Evolutionary conservation across 352 stramenopile genomes (phyloP), one percentile per base, ranked within the genome.

Genomic region (Halophytophthora polymorphica): DNA sequence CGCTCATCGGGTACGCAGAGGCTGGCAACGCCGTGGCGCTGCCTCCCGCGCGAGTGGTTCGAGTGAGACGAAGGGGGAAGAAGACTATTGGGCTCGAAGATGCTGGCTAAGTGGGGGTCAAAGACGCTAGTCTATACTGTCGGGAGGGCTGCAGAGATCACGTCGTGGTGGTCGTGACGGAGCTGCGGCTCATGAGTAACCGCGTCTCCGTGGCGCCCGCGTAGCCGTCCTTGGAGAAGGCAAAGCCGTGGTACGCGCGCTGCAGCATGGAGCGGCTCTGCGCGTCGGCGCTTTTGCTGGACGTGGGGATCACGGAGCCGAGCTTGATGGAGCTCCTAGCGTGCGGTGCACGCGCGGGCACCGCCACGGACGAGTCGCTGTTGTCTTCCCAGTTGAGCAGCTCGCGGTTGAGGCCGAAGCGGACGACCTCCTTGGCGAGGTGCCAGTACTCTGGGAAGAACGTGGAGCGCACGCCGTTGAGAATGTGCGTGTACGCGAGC

Each of bases 381-480:
- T 72, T 77, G 51, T 90, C 80, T 23, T 88, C 73, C 75, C 77
- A 93, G 10, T 73, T 38, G 19, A 93, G 50, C 2, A 85, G 58
- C 18, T 65, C 56, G 22, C 79, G 58, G 25, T 82, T 68, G 29
- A 89, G 60, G 4, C 78, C 57, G 41, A 88, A 89, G 40, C 88
- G 89, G 42, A 73, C 64, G 19, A 82, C 69, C 63, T 92, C 82
- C 41, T 88, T 89, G 11, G 77, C 75, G 15, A 92, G 69, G 15
- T 92, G 77, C 73, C 76, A 89, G 50, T 90, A 92, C 52, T 92
- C 82, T 0, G 79, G 82, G 12, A 73, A 86, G 44, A 88, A 71
- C 4, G 65, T 70, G 8, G 78, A 72, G 52, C 78, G 87, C 23
- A 82, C 23, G 13, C 66, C 71, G 46, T 77, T 83, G 18, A 72